These are phyloP conservation scores for Asterella californica DNA, from an alignment of 225 moss, liverwort and hornwort genomes.

Conservation along the genomic window DNA sequence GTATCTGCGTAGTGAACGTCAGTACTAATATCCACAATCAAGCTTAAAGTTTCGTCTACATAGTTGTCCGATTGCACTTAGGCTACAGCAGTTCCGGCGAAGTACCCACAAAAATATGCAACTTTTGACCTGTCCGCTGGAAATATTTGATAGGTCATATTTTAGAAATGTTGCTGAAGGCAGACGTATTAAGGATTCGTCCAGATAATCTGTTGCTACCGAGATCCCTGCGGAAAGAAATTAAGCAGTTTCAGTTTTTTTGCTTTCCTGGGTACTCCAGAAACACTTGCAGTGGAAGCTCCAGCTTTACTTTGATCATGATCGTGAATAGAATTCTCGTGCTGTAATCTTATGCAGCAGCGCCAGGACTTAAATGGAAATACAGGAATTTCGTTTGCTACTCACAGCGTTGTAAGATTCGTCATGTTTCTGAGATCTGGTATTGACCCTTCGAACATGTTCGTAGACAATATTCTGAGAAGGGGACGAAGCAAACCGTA, in stretches of 20 bases:
- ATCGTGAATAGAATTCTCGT: too few relatives aligned
- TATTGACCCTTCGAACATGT: neutral
- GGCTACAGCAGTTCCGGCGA: neutral
- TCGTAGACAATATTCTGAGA: neutral
- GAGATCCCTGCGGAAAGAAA: neutral
- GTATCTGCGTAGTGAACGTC: neutral
- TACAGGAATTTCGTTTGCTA: neutral
- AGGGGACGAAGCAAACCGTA: too few relatives aligned
- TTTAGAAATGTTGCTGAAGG: neutral
- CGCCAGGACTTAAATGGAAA: too few relatives aligned
- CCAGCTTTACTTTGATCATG: too few relatives aligned
- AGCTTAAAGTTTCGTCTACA: too few relatives aligned
- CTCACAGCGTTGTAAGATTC: neutral
- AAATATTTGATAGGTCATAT: neutral
- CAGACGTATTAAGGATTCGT: neutral
- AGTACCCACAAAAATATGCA: neutral
- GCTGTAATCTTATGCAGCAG: too few relatives aligned
- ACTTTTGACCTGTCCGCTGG: neutral
- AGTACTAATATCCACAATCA: too few relatives aligned
- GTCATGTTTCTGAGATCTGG: too few relatives aligned
- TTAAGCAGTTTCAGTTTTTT: too few relatives aligned
- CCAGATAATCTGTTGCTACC: neutral
- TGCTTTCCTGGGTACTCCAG: too few relatives aligned
- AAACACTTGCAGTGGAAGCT: too few relatives aligned
- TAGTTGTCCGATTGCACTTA: too few relatives aligned